Base-by-base conservation (phyloP, 495 filamentous ascomycete species). In the Bathelium albidoporum region DNA sequence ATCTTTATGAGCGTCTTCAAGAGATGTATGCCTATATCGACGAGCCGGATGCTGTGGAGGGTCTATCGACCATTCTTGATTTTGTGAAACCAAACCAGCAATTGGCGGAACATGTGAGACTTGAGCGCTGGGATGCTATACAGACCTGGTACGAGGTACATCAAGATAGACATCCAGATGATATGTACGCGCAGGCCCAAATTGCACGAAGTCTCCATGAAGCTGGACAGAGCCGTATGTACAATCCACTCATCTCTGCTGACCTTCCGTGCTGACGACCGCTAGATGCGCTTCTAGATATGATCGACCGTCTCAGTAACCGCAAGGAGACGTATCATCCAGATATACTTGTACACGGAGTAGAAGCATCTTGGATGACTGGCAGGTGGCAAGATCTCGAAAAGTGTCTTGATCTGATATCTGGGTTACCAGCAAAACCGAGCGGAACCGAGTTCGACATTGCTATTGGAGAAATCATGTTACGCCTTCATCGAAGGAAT, bases 91-190 rank as follows among this genome's bases (percentile, higher is more conserved):
- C 96, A 60, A 89, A 96, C 53, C 92, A 97, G 70, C 92, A 99
- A 68, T 84, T 95, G 36, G 78, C 96, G 59, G 91, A 92, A 66
- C 91, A 97, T 72, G 83, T 87, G 39, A 97, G 95, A 71, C 89
- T 90, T 39, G 93, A 91, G n/a, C 82, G 92, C 71, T 99, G 92
- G 94, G 89, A 89, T n/a, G 90, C 94, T 59, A 95, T 90, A 49
- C 93, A 97, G 76, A 94, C 88, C 67, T 99, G 94, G 94, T 97
- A 97, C 73, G 91, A 97, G 71, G 80, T 95, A 39, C 84, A 88
- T 64, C 81, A 96, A 41, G 87, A 85, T 7, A 85, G 92, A 65
- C 82, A 87, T 52, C 91, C 95, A 0, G 78, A 85, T 49, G 85
- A 96, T 73, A 66, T 81, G 26, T 86, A 94, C 52, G 79, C 87